phyloP scores from a whole-genome alignment of 2,329 filamentous ascomycete species.

The Xylaria arbuscula region DNA sequence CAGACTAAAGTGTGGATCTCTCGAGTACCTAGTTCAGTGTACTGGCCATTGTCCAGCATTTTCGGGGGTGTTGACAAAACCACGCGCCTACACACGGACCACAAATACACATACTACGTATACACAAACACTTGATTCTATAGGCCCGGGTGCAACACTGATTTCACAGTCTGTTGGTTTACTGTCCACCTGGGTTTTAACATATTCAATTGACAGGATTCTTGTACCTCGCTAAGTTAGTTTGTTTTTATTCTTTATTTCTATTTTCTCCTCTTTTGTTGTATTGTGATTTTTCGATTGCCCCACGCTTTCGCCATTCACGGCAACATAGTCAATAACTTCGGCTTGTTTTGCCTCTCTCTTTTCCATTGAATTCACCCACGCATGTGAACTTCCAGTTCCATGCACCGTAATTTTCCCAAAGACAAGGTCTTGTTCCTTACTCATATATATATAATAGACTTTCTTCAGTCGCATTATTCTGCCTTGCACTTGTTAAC shows the following conservation, averaged over 20 bases:
- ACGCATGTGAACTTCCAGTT: background rate
- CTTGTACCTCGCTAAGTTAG: conserved; percentile 11
- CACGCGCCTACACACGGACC: background rate
- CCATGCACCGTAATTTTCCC: no score
- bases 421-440: background rate
- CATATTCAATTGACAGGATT: background rate
- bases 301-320: background rate
- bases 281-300: background rate
- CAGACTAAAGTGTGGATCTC: conserved; percentile 1
- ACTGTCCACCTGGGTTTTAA: background rate
- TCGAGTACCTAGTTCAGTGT: conserved; percentile 3
- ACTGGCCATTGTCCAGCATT: conserved; percentile 1
- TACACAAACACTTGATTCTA: conserved; percentile 1
- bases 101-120: background rate
- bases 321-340: background rate
- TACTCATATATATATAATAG: background rate
- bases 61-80: background rate
- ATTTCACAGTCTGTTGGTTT: background rate
- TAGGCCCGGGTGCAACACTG: no score
- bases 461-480: background rate
- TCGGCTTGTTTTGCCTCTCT: background rate
- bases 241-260: background rate
- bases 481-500: conserved; percentile 1
- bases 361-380: background rate
- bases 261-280: background rate